Evolutionary conservation across 2,329 filamentous ascomycete genomes (phyloP).

Genomic region (Pseudocercospora fijiensis): DNA sequence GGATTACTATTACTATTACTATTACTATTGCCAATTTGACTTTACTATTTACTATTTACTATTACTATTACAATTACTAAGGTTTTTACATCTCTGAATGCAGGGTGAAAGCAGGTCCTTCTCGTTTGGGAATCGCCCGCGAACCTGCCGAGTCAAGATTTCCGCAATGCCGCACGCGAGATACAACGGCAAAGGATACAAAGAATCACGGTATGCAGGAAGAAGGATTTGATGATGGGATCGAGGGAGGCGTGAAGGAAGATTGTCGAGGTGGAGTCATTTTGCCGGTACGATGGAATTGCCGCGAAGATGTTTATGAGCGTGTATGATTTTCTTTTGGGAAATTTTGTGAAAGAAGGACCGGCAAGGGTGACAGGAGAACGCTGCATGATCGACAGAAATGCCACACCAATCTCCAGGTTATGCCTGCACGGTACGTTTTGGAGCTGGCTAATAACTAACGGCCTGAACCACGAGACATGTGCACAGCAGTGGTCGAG

Average conservation of each 20-base stretch:
- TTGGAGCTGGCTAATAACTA: neutral
- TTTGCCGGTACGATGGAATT: neutral
- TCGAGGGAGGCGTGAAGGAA: neutral
- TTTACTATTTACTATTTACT: too few species aligned
- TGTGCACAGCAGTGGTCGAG: neutral
- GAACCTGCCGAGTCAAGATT: neutral
- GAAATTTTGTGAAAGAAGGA: neutral
- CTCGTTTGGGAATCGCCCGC: neutral
- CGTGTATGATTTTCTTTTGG: neutral
- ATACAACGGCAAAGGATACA: neutral
- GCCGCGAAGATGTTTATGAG: neutral
- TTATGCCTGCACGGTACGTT: neutral
- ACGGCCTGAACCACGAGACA: neutral
- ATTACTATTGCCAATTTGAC: too few species aligned
- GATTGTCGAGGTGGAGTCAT: neutral
- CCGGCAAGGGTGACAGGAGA: too few species aligned
- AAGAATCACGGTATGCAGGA: too few species aligned
- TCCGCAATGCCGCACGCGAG: neutral
- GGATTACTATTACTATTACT: too few species aligned
- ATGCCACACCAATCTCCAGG: neutral
- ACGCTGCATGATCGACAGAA: neutral
- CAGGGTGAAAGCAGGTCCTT: neutral
- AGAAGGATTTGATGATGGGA: neutral
- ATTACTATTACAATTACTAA: too few species aligned
- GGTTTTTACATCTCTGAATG: too few species aligned